These are phyloP conservation scores for Monilinia aucupariae DNA, from an alignment of 2,329 filamentous ascomycete species.

Conservation along the genomic window DNA sequence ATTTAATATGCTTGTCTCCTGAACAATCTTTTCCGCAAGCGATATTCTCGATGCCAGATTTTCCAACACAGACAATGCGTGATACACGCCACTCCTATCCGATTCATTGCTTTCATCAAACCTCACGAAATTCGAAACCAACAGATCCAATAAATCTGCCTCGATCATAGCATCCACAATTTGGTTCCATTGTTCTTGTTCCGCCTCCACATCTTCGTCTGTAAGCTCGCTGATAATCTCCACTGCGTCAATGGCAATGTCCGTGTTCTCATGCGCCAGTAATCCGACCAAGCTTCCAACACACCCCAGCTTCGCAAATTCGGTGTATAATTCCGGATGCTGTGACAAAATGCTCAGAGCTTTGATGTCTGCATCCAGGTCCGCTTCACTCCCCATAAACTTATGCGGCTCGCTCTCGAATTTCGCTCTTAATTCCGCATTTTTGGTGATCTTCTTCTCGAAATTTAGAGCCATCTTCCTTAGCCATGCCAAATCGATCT, in stretches of 20 bases:
- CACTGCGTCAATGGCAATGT: conserved; percentile 87
- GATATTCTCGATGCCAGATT: conserved; percentile 69
- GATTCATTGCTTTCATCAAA: conserved; percentile 70
- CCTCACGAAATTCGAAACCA: conserved; percentile 72
- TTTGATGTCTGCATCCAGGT: conserved; percentile 85
- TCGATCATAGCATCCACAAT: conserved; percentile 64
- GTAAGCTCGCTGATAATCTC: conserved; percentile 88
- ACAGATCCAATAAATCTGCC: conserved; percentile 66
- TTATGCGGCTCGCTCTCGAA: conserved; percentile 75
- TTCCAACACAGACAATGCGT: conserved; percentile 76
- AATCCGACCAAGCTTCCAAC: conserved; percentile 70
- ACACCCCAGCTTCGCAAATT: conserved; percentile 72
- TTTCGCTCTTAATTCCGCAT: conserved; percentile 81
- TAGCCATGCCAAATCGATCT: conserved; percentile 79
- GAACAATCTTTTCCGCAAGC: conserved; percentile 66
- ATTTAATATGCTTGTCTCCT: conserved; percentile 60
- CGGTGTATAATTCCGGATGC: conserved; percentile 74
- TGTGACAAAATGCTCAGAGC: conserved; percentile 80
- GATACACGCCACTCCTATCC: conserved; percentile 81
- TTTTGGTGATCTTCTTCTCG: conserved; percentile 85
- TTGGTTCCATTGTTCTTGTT: conserved; percentile 72
- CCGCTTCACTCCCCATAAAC: conserved; percentile 81
- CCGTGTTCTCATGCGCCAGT: conserved; percentile 90
- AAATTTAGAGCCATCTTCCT: conserved; percentile 75
- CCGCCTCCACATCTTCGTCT: conserved; percentile 83